Percentiles rank a stretch among this genome's conserved stretches.
These are phyloP conservation scores for Candida arabinofermentans DNA, from an alignment of 805 yeast species.

Conservation along the genomic window DNA sequence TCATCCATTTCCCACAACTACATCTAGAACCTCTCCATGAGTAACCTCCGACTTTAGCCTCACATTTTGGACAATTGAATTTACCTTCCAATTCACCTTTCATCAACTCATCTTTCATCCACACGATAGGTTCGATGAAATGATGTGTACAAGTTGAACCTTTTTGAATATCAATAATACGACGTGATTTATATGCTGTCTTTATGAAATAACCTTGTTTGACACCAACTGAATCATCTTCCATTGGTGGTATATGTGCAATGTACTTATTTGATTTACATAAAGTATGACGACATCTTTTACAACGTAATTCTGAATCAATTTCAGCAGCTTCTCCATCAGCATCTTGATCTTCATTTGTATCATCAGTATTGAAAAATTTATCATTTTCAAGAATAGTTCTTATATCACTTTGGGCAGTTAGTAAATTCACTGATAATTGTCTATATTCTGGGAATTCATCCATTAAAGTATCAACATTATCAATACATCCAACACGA, in stretches of 20 bases:
- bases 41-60: slow-evolving; percentile 83
- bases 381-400: slow-evolving; percentile 11
- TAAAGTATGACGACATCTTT: slow-evolving; percentile 69
- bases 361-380: slow-evolving; percentile 4
- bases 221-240: slow-evolving; percentile 52
- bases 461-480: slow-evolving; percentile 20
- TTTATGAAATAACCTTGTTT: slow-evolving; percentile 64
- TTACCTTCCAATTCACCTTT: slow-evolving; percentile 82
- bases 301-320: slow-evolving; percentile 56
- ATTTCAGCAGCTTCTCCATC: neutral
- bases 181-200: slow-evolving; percentile 55
- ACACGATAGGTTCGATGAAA: slow-evolving; percentile 81
- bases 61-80: slow-evolving; percentile 80
- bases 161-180: slow-evolving; percentile 53
- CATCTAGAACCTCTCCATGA: slow-evolving; percentile 94
- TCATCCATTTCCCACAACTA: slow-evolving; percentile 93
- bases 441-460: slow-evolving; percentile 35
- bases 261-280: slow-evolving; percentile 63
- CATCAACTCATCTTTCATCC: slow-evolving; percentile 85
- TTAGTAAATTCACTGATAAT: slow-evolving; percentile 33
- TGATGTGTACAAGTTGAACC: slow-evolving; percentile 77
- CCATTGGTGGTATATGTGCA: slow-evolving; percentile 59
- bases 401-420: slow-evolving; percentile 23
- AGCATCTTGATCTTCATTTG: slow-evolving; percentile 2
- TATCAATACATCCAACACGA: slow-evolving; percentile 36